These are phyloP conservation scores for Colletotrichum paranaense DNA, from an alignment of 2,329 filamentous ascomycete genomes.

Conservation along the genomic window DNA sequence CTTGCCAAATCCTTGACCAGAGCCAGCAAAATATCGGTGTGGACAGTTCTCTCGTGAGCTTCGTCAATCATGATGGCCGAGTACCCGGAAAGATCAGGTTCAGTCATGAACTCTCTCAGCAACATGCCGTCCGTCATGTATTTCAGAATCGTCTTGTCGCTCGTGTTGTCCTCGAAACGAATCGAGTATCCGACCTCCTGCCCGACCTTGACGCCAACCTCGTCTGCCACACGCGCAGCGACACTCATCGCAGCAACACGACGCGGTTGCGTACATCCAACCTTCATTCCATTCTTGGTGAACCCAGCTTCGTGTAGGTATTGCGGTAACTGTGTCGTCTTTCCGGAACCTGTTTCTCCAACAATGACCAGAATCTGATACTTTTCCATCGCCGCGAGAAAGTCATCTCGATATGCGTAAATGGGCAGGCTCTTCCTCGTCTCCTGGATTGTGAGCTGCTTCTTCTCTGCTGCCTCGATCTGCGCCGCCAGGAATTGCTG, in stretches of 20 bases:
- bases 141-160: conserved; percentile 90
- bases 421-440: conserved; percentile 91
- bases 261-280: conserved; percentile 94
- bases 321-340: conserved; percentile 94
- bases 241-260: conserved; percentile 98
- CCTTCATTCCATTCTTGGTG: conserved; percentile 84
- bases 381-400: conserved; percentile 86
- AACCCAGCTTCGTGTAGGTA: conserved; percentile 93
- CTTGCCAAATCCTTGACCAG: conserved; percentile 89
- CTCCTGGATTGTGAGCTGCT: conserved; percentile 88
- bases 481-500: conserved; percentile 83
- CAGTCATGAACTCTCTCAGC: conserved; percentile 87
- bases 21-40: conserved; percentile 90
- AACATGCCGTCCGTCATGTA: conserved; percentile 99
- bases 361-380: conserved; percentile 93
- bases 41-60: conserved; percentile 92
- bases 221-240: conserved; percentile 93
- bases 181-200: conserved; percentile 95
- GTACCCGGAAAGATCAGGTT: conserved; percentile 85
- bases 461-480: conserved; percentile 89
- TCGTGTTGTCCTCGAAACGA: conserved; percentile 92
- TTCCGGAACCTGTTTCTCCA: conserved; percentile 94
- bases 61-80: conserved; percentile 96
- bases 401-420: conserved; percentile 86
- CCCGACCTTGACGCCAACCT: conserved; percentile 90